Percentiles rank a stretch among this genome's conserved stretches.
Conservation (phyloP, 257 asterid species). For the Ilex asprella region DNA sequence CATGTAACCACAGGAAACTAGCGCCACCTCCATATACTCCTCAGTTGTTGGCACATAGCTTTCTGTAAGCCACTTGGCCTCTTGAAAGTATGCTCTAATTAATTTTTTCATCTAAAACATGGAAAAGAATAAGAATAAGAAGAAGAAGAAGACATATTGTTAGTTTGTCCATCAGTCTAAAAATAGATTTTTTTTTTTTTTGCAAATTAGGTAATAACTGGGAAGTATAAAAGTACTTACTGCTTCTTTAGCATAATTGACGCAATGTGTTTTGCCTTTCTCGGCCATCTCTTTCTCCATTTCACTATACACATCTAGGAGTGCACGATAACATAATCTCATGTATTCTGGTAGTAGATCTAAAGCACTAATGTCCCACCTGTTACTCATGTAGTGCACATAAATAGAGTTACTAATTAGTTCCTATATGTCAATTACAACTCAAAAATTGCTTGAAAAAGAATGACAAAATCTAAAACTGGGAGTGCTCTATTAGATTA, state of each 20-base stretch:
- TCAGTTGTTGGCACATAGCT: conserved; percentile 15
- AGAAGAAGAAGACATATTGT: too few relatives aligned
- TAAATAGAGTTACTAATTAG: too few relatives aligned
- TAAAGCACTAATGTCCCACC: conserved; percentile 18
- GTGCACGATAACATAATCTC: conserved; percentile 3
- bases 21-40: conserved; percentile 26
- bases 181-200: too few relatives aligned
- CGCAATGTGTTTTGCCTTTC: neutral
- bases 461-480: neutral
- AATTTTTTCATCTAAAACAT: conserved; percentile 20
- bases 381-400: conserved; percentile 12
- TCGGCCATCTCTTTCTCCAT: conserved; percentile 15
- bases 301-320: conserved; percentile 14
- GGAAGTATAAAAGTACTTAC: conserved; percentile 2
- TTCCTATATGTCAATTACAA: neutral
- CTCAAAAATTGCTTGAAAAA: neutral
- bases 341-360: conserved; percentile 14
- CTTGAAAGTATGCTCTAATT: conserved; percentile 11
- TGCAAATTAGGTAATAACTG: neutral
- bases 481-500: neutral
- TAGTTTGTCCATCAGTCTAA: too few relatives aligned
- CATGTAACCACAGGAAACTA: neutral
- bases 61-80: neutral
- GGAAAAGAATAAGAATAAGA: too few relatives aligned
- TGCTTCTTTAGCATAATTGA: conserved; percentile 10